Percentiles rank a stretch among this genome's conserved stretches.
These are phyloP conservation scores for Sanghuangporus baumii DNA, from an alignment of 1,284 basidiomycete genomes.

Conservation along the genomic window DNA sequence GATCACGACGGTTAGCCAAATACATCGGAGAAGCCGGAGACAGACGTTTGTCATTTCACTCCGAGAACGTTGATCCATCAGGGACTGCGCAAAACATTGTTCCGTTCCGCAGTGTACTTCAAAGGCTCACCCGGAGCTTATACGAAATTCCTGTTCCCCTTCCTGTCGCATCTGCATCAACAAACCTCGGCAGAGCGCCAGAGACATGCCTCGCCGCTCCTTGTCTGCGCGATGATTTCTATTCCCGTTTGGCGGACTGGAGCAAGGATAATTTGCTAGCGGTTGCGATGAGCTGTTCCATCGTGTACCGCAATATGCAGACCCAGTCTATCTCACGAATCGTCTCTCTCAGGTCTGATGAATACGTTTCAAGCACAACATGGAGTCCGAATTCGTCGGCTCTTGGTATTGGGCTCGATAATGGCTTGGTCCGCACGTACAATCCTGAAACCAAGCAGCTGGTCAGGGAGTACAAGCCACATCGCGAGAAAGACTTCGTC, in stretches of 20 bases:
- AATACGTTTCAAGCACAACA: slow-evolving; percentile 4
- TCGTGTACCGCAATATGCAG: slow-evolving; percentile 16
- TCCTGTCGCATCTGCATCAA: slow-evolving; percentile 15
- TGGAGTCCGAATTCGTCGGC: slow-evolving; percentile 8
- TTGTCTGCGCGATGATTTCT: slow-evolving; percentile 16
- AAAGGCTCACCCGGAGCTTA: slow-evolving; percentile 6
- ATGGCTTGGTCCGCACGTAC: slow-evolving; percentile 10
- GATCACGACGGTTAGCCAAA: slow-evolving; percentile 16
- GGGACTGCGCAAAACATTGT: background rate
- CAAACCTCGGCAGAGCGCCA: slow-evolving; percentile 9
- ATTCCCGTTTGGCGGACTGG: slow-evolving; percentile 14
- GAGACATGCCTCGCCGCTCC: slow-evolving; percentile 16
- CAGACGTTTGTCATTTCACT: slow-evolving; percentile 4
- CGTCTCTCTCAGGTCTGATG: background rate
- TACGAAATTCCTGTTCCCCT: slow-evolving; percentile 12
- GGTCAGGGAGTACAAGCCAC: background rate
- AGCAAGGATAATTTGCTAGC: slow-evolving; percentile 13
- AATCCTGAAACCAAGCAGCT: background rate
- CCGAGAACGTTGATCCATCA: slow-evolving; percentile 7
- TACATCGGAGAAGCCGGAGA: slow-evolving; percentile 11
- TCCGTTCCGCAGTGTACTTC: slow-evolving; percentile 1
- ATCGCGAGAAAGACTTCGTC: slow-evolving; percentile 5
- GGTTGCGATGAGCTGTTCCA: slow-evolving; percentile 12
- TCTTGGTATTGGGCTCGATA: slow-evolving; percentile 9
- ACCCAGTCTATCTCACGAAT: slow-evolving; percentile 1